phyloP scores from a whole-genome alignment of 352 stramenopile species.

The Globisporangium rhizosaccharum region DNA sequence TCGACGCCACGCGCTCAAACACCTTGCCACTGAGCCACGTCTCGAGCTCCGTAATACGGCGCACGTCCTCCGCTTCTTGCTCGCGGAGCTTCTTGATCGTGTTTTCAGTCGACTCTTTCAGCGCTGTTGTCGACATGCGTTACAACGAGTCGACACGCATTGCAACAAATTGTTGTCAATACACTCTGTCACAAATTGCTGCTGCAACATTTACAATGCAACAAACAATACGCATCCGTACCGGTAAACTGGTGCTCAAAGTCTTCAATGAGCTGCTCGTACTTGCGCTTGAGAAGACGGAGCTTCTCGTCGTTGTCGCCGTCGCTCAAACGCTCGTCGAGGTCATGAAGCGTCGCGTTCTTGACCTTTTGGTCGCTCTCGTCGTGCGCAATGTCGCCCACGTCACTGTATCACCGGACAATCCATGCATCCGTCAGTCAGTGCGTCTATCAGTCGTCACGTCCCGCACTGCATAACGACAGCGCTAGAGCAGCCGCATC shows the following conservation, averaged over 20 bases:
- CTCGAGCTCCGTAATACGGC: conserved; percentile 70
- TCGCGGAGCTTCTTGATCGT: conserved; percentile 77
- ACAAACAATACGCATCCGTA: neutral
- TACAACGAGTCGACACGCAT: too few relatives aligned
- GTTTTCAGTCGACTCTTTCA: conserved; percentile 82
- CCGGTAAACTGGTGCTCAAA: conserved; percentile 81
- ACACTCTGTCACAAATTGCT: too few relatives aligned
- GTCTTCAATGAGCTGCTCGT: conserved; percentile 74
- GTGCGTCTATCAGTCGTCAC: neutral
- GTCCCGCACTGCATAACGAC: neutral
- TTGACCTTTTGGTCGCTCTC: conserved; percentile 60
- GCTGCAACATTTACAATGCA: too few relatives aligned
- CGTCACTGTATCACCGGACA: conserved; percentile 29
- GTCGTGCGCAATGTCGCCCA: conserved; percentile 46
- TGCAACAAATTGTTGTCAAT: too few relatives aligned
- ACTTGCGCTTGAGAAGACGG: conserved; percentile 69
- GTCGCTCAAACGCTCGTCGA: conserved; percentile 42
- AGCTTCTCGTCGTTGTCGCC: conserved; percentile 60
- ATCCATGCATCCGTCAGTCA: conserved; percentile 1
- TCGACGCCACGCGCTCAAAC: conserved; percentile 47
- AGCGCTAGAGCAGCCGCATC: neutral
- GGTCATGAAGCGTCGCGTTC: conserved; percentile 38
- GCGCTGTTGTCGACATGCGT: conserved; percentile 14
- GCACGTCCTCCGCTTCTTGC: conserved; percentile 59
- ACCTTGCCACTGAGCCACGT: conserved; percentile 57